Percentiles rank a stretch among this genome's conserved stretches.
These are phyloP conservation scores for Fusarium penzigii DNA, from an alignment of 2,329 filamentous ascomycete genomes.

Conservation along the genomic window DNA sequence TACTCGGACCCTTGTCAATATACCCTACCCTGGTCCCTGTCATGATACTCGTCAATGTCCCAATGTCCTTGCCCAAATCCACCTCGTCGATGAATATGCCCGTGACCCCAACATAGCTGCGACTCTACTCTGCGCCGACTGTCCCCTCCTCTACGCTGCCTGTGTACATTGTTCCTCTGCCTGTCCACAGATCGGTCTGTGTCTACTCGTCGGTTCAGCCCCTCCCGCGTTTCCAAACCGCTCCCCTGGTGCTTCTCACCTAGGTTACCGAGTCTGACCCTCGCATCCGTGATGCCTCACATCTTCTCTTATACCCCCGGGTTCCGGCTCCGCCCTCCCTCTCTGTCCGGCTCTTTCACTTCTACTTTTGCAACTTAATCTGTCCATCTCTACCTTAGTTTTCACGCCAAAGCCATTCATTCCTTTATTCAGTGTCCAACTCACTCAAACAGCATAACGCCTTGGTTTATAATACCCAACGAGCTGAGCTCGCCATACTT, in stretches of 20 bases:
- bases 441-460: slow-evolving; percentile 20
- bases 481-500: slow-evolving; percentile 17
- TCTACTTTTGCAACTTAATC: slow-evolving; percentile 26
- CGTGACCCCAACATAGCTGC: slow-evolving; percentile 26
- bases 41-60: slow-evolving; percentile 9
- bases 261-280: slow-evolving; percentile 25
- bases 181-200: slow-evolving; percentile 32
- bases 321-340: slow-evolving; percentile 29
- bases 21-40: slow-evolving; percentile 9
- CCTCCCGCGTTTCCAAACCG: slow-evolving; percentile 30
- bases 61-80: slow-evolving; percentile 25
- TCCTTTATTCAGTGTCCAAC: slow-evolving; percentile 25
- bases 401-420: slow-evolving; percentile 25
- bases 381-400: slow-evolving; percentile 23
- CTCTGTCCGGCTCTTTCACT: slow-evolving; percentile 24
- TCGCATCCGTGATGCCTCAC: slow-evolving; percentile 34
- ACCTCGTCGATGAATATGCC: slow-evolving; percentile 27
- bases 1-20: slow-evolving; percentile 15
- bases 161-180: slow-evolving; percentile 15
- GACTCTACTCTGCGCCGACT: slow-evolving; percentile 26
- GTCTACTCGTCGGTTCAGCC: slow-evolving; percentile 28
- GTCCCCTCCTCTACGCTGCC: slow-evolving; percentile 16
- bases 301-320: slow-evolving; percentile 34
- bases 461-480: slow-evolving; percentile 25
- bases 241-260: slow-evolving; percentile 27